Evolutionary conservation across 1,139 yeast genomes (phyloP).

Genomic region (Pichia sp.): DNA sequence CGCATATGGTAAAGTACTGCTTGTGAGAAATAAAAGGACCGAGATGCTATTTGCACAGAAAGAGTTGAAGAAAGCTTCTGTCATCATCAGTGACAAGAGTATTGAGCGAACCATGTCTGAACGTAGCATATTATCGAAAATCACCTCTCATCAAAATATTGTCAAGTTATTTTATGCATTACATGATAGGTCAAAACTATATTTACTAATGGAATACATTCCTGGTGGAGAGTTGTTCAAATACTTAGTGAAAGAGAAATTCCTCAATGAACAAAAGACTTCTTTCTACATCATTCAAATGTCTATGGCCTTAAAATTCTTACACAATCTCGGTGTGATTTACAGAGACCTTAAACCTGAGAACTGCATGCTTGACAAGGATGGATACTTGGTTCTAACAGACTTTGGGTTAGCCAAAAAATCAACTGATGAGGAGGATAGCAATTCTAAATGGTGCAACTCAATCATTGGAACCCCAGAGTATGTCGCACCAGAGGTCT

Average conservation of each 20-base stretch:
- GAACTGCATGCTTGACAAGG: slow-evolving; percentile 73
- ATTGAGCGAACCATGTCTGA: slow-evolving; percentile 66
- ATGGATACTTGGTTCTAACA: slow-evolving; percentile 78
- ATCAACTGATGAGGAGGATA: slow-evolving; percentile 32
- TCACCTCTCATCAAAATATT: slow-evolving; percentile 72
- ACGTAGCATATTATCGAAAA: slow-evolving; percentile 58
- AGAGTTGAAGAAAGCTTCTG: slow-evolving; percentile 75
- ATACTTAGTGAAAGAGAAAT: slow-evolving; percentile 51
- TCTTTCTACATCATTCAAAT: slow-evolving; percentile 84
- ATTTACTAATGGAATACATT: slow-evolving; percentile 74
- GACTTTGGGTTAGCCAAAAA: slow-evolving; percentile 85
- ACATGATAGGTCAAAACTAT: slow-evolving; percentile 77
- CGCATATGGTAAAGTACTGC: slow-evolving; percentile 81
- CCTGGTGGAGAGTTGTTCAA: slow-evolving; percentile 93
- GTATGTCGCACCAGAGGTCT: slow-evolving; percentile 94
- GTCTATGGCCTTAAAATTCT: slow-evolving; percentile 70
- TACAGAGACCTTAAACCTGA: slow-evolving; percentile 93
- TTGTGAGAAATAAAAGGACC: slow-evolving; percentile 61
- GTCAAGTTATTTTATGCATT: slow-evolving; percentile 86
- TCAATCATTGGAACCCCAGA: slow-evolving; percentile 93
- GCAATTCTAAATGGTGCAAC: slow-evolving; percentile 35
- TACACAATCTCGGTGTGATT: slow-evolving; percentile 78
- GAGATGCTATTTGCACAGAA: slow-evolving; percentile 82
- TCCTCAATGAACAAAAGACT: slow-evolving; percentile 65
- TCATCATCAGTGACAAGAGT: slow-evolving; percentile 42